Evolutionary conservation across 176 grass and related monocot species (phyloP).

Genomic region (Oryza glumipatula): DNA sequence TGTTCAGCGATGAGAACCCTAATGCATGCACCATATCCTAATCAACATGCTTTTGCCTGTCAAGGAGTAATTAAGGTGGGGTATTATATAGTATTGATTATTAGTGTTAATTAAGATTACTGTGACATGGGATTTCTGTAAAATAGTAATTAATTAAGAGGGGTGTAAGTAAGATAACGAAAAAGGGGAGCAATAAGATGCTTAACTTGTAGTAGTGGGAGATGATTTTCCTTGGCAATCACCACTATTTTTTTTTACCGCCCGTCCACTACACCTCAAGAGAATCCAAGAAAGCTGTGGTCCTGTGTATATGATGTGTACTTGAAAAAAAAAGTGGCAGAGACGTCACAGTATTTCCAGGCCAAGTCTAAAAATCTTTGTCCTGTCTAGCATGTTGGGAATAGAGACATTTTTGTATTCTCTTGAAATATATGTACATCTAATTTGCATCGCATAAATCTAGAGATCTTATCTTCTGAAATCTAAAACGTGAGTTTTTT

Average conservation of each 20-base stretch:
- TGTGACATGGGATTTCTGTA: not conserved
- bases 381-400: constrained; percentile 4
- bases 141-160: not conserved
- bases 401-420: not conserved
- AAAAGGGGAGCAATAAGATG: constrained; percentile 37
- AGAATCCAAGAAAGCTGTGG: constrained; percentile 45
- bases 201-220: constrained; percentile 33
- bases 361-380: constrained; percentile 12
- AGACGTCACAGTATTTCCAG: not conserved
- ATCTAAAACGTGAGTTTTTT: not conserved
- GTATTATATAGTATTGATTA: not conserved
- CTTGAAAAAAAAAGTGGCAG: constrained; percentile 20
- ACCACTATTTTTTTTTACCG: constrained; percentile 21
- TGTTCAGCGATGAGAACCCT: constrained; percentile 79
- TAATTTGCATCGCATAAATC: constrained; percentile 1
- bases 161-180: not conserved
- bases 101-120: constrained; percentile 13
- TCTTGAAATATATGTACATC: not conserved
- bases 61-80: not conserved
- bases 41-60: constrained; percentile 26
- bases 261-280: not conserved
- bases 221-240: constrained; percentile 45
- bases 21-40: constrained; percentile 73
- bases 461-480: not conserved
- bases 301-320: constrained; percentile 3